Evolutionary conservation across 257 asterid species (phyloP), one percentile per base, ranked within the genome.

Genomic region (Galeopsis tetrahit): DNA sequence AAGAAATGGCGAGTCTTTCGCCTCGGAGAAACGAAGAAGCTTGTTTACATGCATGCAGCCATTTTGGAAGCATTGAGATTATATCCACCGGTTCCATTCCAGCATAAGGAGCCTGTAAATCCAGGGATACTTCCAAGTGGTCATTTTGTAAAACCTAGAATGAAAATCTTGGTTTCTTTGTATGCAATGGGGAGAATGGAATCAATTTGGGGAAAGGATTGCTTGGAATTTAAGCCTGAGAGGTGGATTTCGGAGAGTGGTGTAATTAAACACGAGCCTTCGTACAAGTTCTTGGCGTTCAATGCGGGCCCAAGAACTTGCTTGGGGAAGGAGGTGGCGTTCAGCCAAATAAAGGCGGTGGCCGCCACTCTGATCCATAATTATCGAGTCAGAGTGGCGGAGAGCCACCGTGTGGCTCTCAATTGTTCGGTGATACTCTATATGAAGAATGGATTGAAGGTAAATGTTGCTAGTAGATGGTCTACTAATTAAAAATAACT

Each of bases 221-320:
- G 86, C 0, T 38, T 63, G 55, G 86, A 85, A 15, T 87, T 85
- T 68, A 83, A 79, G 84, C 90, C 93, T 0, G 89, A 83, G 70
- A 85, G 93, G 59, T 88, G 93, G 93, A 83, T 88, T 10, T 63
- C 85, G 0, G 83, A 77, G 17, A 35, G 71, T 3, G 88, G 90
- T 5, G 58, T 68, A 0, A 17, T 84, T 8, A 83, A 34, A 48
- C 79, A 88, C 6, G 89, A 78, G 76, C 89, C 94, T 2, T 82
- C 91, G 1, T 88, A 82, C 35, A 88, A 85, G 79, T 88, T 85
- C 80, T 53, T 84, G 77, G 86, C 89, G 1, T 88, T 88, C 70
- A 88, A 88, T 73, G 94, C 91, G 0, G 94, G 94, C 0, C 93
- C 93, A 10, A 77, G 93, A 76, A 88, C 89, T 49, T 88, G 93